These are phyloP conservation scores for Mycosphaerella arachidis DNA, from an alignment of 2,329 filamentous ascomycete genomes.

Conservation along the genomic window DNA sequence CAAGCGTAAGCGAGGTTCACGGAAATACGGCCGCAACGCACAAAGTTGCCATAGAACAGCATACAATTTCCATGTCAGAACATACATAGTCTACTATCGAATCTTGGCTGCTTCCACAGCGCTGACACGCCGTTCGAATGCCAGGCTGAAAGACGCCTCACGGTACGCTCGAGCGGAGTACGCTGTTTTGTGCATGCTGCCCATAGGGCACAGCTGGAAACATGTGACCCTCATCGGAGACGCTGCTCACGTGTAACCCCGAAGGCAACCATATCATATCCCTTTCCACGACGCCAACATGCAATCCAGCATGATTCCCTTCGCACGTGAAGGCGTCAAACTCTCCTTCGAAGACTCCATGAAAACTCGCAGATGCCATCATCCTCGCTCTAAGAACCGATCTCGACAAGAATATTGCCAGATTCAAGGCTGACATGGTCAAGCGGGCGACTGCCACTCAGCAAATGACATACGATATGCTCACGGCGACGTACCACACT, in stretches of 20 bases:
- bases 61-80: not conserved
- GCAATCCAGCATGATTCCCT: constrained; percentile 22
- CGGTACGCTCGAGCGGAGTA: too few relatives aligned
- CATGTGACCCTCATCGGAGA: constrained; percentile 39
- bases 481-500: constrained; percentile 47
- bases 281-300: too few relatives aligned
- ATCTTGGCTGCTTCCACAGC: too few relatives aligned
- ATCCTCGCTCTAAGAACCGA: constrained; percentile 18
- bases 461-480: constrained; percentile 41
- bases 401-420: constrained; percentile 29
- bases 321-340: constrained; percentile 20
- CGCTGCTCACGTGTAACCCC: constrained; percentile 11
- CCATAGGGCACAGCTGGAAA: constrained; percentile 36
- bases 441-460: constrained; percentile 33
- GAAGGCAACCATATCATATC: too few relatives aligned
- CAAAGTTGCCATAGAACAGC: not conserved
- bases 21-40: not conserved
- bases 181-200: constrained; percentile 36
- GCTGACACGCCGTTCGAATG: too few relatives aligned
- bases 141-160: too few relatives aligned
- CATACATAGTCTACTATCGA: too few relatives aligned
- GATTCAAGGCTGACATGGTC: constrained; percentile 39
- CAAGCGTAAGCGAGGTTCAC: not conserved
- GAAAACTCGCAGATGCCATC: constrained; percentile 34
- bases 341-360: constrained; percentile 15